phyloP scores from a whole-genome alignment of 176 grass and related monocot genomes.

The Oryza nivara region DNA sequence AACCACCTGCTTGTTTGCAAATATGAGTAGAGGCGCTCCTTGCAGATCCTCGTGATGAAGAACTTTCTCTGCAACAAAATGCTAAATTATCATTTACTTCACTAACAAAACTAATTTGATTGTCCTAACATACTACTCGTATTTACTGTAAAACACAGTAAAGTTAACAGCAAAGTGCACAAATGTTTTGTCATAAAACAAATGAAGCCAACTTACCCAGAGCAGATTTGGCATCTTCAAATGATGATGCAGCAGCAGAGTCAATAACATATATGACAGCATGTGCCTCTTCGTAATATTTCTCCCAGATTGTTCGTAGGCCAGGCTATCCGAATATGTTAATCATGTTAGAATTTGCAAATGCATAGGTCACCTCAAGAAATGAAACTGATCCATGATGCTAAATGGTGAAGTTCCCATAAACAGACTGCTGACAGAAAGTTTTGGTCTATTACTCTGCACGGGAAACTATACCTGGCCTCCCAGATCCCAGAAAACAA shows the following conservation, averaged over 20 bases:
- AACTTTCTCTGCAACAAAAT: conserved; percentile 77
- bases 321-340: conserved; percentile 62
- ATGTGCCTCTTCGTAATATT: conserved; percentile 98
- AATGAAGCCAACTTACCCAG: conserved; percentile 67
- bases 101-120: conserved; percentile 18
- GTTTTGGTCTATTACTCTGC: not conserved
- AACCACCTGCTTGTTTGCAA: conserved; percentile 94
- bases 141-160: conserved; percentile 25
- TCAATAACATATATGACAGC: conserved; percentile 96
- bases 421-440: not conserved
- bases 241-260: conserved; percentile 76
- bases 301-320: conserved; percentile 97
- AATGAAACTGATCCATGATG: not conserved
- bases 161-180: not conserved
- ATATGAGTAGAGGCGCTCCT: conserved; percentile 84
- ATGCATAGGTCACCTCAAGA: not conserved
- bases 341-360: conserved; percentile 20
- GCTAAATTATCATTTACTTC: not conserved
- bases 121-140: conserved; percentile 1
- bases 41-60: conserved; percentile 82
- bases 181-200: conserved; percentile 29
- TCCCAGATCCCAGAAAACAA: conserved; percentile 99
- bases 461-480: conserved; percentile 76
- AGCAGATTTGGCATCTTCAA: conserved; percentile 91
- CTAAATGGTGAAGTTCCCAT: not conserved